Base-by-base conservation (phyloP, 169 alveolate species). In the Babesia divergens region DNA sequence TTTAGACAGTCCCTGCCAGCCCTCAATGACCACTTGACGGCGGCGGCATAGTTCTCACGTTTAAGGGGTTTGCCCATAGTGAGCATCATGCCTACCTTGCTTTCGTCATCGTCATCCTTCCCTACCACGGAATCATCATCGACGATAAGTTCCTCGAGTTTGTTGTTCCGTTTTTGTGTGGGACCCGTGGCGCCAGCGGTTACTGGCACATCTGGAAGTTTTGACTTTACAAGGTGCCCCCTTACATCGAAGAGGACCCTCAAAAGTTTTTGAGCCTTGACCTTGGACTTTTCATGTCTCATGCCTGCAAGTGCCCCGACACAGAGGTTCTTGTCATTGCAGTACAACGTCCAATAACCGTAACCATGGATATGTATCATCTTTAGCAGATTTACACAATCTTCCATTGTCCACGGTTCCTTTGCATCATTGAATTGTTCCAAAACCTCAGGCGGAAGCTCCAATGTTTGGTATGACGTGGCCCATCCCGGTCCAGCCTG, bases 311-410 rank as follows among this genome's bases (percentile, higher is more conserved):
- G 74, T 18, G 82, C 89, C 1, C 83, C 89, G 2, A 89, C 66
- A 54, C 92, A 87, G 50, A 87, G 67, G 26, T 83, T 74, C 44
- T 82, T 86, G 60, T 89, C 95, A 66, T 86, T 55, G 52, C 93
- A 86, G 83, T 84, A 89, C 58, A 87, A 89, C 62, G 94, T 89
- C 93, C 95, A 91, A 51, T 93, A 79, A 16, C 95, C 94, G 64
- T 86, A 93, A 11, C 97, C 97, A 53, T 92, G 90, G 28, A 89
- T 89, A 81, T 93, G 91, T 20, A 93, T 81, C 31, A 95, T 89
- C 55, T 83, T 89, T 24, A 93, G 90, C 53, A 93, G 84, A 64
- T 91, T 86, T 14, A 84, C 83, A 47, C 91, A 94, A 53, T 89
- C 93, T 38, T 44, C 90, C 60, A 49, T 55, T 2, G 91, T 52